These are phyloP conservation scores for Aureobasidium sp. DNA, from an alignment of 2,329 filamentous ascomycete species.

Conservation along the genomic window DNA sequence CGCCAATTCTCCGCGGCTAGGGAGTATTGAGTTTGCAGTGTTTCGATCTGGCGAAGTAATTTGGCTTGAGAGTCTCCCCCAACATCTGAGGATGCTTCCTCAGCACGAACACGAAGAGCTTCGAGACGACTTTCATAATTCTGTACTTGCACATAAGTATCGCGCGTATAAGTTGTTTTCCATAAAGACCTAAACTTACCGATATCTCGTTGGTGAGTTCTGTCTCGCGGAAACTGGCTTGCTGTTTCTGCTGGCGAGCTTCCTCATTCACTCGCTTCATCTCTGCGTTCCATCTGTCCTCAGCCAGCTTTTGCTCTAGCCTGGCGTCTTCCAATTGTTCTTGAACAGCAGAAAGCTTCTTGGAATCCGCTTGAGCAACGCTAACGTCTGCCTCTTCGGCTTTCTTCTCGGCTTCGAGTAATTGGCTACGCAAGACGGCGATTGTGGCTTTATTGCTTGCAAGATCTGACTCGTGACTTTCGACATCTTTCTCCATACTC, in stretches of 20 bases:
- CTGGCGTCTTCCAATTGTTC: constrained; percentile 71
- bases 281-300: constrained; percentile 75
- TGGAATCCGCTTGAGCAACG: constrained; percentile 72
- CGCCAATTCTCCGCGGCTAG: constrained; percentile 98
- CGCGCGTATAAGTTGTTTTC: background rate
- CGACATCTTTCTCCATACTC: constrained; percentile 64
- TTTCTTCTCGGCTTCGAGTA: constrained; percentile 72
- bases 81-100: constrained; percentile 88
- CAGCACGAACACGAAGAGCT: constrained; percentile 82
- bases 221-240: constrained; percentile 71
- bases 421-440: constrained; percentile 72
- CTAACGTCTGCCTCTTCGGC: constrained; percentile 75
- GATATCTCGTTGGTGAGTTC: constrained; percentile 84
- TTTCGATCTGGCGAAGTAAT: constrained; percentile 93
- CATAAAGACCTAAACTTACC: constrained; percentile 34
- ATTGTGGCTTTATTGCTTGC: constrained; percentile 71
- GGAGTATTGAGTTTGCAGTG: constrained; percentile 93
- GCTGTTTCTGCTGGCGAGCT: constrained; percentile 76
- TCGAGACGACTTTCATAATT: constrained; percentile 92
- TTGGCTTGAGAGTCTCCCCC: constrained; percentile 90
- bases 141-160: constrained; percentile 43
- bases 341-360: constrained; percentile 59
- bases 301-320: constrained; percentile 80
- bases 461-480: constrained; percentile 67
- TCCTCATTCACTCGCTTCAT: constrained; percentile 78